phyloP scores from a whole-genome alignment of 2,329 filamentous ascomycete species.

The Fusarium sp. region DNA sequence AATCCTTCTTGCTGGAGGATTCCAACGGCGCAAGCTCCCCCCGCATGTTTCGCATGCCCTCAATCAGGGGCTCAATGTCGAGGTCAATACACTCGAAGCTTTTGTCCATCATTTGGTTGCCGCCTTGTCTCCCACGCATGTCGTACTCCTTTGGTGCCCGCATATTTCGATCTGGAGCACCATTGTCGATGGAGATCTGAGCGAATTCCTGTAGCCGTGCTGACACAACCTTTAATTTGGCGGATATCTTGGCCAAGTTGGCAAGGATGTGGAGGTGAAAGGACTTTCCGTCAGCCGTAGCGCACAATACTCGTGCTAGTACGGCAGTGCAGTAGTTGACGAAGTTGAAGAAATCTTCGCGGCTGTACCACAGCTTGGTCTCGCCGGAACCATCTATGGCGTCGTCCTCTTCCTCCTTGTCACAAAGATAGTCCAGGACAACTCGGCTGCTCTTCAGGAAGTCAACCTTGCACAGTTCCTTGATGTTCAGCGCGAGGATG shows the following conservation, averaged over 20 bases:
- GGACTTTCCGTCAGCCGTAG: background rate
- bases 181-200: background rate
- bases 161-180: background rate
- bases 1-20: background rate
- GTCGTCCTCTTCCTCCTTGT: background rate
- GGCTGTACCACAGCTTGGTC: background rate
- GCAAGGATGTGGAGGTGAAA: background rate
- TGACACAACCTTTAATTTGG: background rate
- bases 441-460: background rate
- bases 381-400: background rate
- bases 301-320: background rate
- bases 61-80: background rate
- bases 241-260: background rate
- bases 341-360: background rate
- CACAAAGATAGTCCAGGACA: background rate
- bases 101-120: too few species aligned
- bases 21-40: background rate
- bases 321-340: background rate
- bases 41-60: background rate
- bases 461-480: background rate
- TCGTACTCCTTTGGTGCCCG: background rate
- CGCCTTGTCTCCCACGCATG: background rate
- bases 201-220: background rate
- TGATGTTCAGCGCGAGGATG: fast-evolving
- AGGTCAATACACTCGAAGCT: background rate